A percentile compares a stretch with the other conserved stretches of the same genome.
phyloP scores from a whole-genome alignment of 2,329 filamentous ascomycete genomes.

The Paramyrothecium sp. region DNA sequence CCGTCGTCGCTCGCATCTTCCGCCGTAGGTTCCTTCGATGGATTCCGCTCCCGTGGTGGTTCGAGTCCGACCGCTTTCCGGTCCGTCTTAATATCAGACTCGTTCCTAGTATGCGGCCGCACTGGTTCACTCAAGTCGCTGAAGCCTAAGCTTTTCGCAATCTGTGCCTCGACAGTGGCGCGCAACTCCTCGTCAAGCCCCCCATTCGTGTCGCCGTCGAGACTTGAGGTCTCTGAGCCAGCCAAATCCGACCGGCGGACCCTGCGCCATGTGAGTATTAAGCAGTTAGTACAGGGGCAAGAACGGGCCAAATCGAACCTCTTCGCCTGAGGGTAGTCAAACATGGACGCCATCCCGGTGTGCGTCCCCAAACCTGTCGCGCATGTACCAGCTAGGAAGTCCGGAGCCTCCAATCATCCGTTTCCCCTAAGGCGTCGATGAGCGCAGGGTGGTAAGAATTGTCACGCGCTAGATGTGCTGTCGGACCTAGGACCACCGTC shows the following conservation, averaged over 20 bases:
- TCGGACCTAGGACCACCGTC: neutral
- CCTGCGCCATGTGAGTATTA: constrained; percentile 27
- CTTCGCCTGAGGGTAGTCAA: constrained; percentile 27
- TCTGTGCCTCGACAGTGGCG: constrained; percentile 44
- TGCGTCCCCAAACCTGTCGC: too few species aligned
- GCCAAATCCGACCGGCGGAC: constrained; percentile 56
- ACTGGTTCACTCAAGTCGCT: constrained; percentile 17
- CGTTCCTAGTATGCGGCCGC: neutral
- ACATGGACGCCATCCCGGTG: constrained; percentile 17
- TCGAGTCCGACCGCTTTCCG: constrained; percentile 8
- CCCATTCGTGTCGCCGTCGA: constrained; percentile 25
- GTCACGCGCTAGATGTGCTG: neutral
- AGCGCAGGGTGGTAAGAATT: neutral
- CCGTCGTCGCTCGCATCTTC: constrained; percentile 23
- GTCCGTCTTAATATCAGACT: neutral
- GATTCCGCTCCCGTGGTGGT: constrained; percentile 5
- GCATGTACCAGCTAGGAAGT: too few species aligned
- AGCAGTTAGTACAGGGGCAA: neutral
- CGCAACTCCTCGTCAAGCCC: constrained; percentile 36
- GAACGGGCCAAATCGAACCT: constrained; percentile 17
- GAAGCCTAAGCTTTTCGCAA: constrained; percentile 45
- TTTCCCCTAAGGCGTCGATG: neutral
- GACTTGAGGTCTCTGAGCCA: constrained; percentile 26
- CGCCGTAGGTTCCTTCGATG: neutral
- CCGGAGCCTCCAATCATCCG: too few species aligned